Percentiles rank a stretch among this genome's conserved stretches.
Evolutionary conservation across 139 green algal species (phyloP).

Genomic region (Gonium pectorale): DNA sequence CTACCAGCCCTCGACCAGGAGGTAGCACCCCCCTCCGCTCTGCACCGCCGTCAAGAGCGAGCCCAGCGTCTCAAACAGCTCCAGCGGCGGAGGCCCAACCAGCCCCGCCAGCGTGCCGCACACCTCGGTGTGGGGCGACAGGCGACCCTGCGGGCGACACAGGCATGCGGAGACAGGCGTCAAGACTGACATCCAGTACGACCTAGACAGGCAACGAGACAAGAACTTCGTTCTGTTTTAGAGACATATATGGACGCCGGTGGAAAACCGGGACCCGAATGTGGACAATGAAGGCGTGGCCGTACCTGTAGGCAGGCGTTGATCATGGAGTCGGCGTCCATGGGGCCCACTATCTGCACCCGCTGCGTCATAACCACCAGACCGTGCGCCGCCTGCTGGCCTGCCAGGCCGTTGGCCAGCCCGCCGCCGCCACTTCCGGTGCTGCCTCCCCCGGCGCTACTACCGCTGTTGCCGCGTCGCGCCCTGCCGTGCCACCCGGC

Average conservation of each 20-base stretch:
- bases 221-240: too few species aligned
- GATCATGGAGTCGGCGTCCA: slow-evolving; percentile 30
- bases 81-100: slow-evolving; percentile 21
- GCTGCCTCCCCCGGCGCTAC: too few species aligned
- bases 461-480: too few species aligned
- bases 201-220: too few species aligned
- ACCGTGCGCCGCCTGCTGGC: neutral
- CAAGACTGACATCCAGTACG: too few species aligned
- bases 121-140: slow-evolving; percentile 6
- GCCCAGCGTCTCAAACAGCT: slow-evolving; percentile 36
- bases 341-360: slow-evolving; percentile 19
- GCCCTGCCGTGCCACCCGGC: too few species aligned
- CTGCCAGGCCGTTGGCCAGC: neutral
- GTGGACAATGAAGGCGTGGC: too few species aligned
- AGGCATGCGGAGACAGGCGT: too few species aligned
- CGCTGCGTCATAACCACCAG: slow-evolving; percentile 28
- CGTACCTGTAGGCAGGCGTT: slow-evolving; percentile 29
- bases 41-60: slow-evolving; percentile 9
- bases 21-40: slow-evolving; percentile 21
- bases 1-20: slow-evolving; percentile 34
- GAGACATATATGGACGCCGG: too few species aligned
- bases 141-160: slow-evolving; percentile 10
- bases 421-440: neutral
- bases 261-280: too few species aligned
- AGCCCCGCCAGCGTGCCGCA: slow-evolving; percentile 41